phyloP scores from a whole-genome alignment of 1,284 basidiomycete genomes.

The Ceratobasidium sp. region DNA sequence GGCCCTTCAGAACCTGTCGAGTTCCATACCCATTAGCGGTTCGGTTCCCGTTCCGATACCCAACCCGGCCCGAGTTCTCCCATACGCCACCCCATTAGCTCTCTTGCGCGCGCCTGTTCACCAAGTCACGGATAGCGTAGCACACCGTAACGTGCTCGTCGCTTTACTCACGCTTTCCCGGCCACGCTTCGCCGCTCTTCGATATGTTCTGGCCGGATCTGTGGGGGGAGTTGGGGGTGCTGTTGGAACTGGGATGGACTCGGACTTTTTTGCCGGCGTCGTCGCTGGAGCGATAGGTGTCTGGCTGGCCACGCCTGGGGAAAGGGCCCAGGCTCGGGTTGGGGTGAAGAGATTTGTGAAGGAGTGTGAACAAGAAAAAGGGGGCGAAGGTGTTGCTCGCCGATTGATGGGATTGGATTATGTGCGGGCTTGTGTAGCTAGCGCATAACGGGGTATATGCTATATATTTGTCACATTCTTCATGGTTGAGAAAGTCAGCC shows the following conservation, averaged over 20 bases:
- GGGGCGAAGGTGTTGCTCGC: slow-evolving; percentile 20
- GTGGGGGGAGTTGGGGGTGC: slow-evolving; percentile 9
- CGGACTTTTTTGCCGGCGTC: slow-evolving; percentile 40
- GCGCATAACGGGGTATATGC: neutral
- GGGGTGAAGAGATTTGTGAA: slow-evolving; percentile 33
- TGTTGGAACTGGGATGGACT: slow-evolving; percentile 23
- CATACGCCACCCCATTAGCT: slow-evolving; percentile 8
- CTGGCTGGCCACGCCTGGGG: slow-evolving; percentile 22
- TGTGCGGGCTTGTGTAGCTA: slow-evolving; percentile 16
- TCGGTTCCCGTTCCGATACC: slow-evolving; percentile 31
- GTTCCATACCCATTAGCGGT: slow-evolving; percentile 6
- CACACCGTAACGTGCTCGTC: slow-evolving; percentile 27
- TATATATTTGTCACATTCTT: no score
- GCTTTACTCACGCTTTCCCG: slow-evolving; percentile 23
- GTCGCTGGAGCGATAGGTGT: slow-evolving; percentile 29
- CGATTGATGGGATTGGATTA: slow-evolving; percentile 24
- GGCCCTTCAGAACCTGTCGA: slow-evolving; percentile 19
- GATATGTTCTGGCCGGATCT: slow-evolving; percentile 15
- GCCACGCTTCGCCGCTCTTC: slow-evolving; percentile 24
- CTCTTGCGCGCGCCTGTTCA: slow-evolving; percentile 33
- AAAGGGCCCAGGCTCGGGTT: slow-evolving; percentile 12
- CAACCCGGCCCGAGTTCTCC: slow-evolving; percentile 19
- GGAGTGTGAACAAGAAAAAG: slow-evolving; percentile 31
- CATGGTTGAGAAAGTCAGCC: no score
- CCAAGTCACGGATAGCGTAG: slow-evolving; percentile 23